phyloP scores from a whole-genome alignment of 768 basidiomycete genomes.

The Calocera cornea region DNA sequence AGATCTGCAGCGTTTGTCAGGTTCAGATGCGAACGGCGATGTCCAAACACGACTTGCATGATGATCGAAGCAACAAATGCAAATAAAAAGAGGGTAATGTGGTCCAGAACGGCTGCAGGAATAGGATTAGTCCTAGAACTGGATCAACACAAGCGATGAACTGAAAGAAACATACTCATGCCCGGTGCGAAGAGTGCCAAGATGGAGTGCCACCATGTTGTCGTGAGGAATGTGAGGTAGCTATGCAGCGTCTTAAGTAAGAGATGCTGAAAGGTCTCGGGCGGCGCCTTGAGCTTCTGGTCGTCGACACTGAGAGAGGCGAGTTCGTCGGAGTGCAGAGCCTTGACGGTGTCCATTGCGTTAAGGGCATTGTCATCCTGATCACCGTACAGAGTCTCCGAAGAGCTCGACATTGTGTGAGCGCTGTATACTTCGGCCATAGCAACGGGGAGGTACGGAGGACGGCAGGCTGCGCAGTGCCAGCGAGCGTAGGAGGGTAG shows the following conservation, averaged over 20 bases:
- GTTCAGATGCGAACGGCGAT: not conserved
- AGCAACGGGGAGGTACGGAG: too few relatives aligned
- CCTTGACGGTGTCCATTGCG: not conserved
- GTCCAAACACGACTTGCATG: not conserved
- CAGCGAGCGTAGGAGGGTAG: too few relatives aligned
- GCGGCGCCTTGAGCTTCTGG: not conserved
- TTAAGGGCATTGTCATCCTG: not conserved
- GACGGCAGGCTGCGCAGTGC: too few relatives aligned
- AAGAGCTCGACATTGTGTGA: not conserved
- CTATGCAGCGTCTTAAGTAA: not conserved
- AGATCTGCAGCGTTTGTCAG: not conserved
- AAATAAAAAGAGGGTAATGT: slow-evolving; percentile 13
- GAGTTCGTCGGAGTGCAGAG: not conserved
- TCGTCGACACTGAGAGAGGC: not conserved
- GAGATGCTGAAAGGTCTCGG: not conserved
- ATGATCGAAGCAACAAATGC: slow-evolving; percentile 14
- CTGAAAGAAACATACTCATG: not conserved
- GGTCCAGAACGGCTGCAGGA: slow-evolving; percentile 13
- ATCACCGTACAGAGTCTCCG: not conserved
- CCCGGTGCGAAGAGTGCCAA: not conserved
- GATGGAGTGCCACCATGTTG: not conserved
- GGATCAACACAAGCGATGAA: too few relatives aligned
- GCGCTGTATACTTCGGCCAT: not conserved
- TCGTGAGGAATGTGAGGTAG: not conserved
- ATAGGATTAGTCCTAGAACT: too few relatives aligned